These are phyloP conservation scores for Leccinellum rugosiceps DNA, from an alignment of 768 basidiomycete species.

Conservation along the genomic window DNA sequence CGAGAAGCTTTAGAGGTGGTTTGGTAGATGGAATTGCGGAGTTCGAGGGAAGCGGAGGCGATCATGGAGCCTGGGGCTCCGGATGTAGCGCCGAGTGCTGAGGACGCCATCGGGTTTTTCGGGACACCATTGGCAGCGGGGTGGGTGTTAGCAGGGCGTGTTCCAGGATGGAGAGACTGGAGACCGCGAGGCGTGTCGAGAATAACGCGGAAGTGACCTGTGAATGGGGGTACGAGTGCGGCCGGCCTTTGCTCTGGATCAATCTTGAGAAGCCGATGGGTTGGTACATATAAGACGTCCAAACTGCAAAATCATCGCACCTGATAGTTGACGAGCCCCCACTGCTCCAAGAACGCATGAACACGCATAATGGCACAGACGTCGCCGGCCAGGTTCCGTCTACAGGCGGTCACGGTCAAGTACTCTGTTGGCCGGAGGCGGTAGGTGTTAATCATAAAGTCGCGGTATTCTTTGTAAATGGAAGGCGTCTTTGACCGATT, in stretches of 20 bases:
- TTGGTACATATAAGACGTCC: not conserved
- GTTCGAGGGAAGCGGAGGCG: slow-evolving; percentile 75
- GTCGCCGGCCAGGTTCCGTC: slow-evolving; percentile 95
- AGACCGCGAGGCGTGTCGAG: slow-evolving; percentile 96
- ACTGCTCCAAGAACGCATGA: slow-evolving; percentile 97
- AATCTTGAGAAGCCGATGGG: slow-evolving; percentile 53
- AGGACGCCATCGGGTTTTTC: slow-evolving; percentile 31
- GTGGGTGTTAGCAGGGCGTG: slow-evolving; percentile 49
- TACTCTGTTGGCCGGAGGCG: slow-evolving; percentile 92
- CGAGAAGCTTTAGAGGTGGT: slow-evolving; percentile 83
- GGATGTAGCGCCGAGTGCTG: slow-evolving; percentile 7
- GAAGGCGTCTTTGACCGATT: slow-evolving; percentile 94
- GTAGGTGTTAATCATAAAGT: slow-evolving; percentile 99
- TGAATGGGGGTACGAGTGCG: slow-evolving; percentile 93
- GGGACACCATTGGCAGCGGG: slow-evolving; percentile 48
- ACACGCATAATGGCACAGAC: slow-evolving; percentile 99
- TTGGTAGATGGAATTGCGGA: slow-evolving; percentile 85
- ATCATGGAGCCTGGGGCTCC: slow-evolving; percentile 13
- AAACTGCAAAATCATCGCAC: slow-evolving; percentile 40
- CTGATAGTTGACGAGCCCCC: slow-evolving; percentile 99
- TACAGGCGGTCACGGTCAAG: slow-evolving; percentile 94
- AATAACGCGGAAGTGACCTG: slow-evolving; percentile 97
- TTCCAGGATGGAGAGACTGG: slow-evolving; percentile 87
- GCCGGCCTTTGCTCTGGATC: slow-evolving; percentile 96
- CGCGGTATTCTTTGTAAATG: slow-evolving; percentile 98